A percentile compares a stretch with the other conserved stretches of the same genome.
phyloP scores from a whole-genome alignment of 345 rosid genomes.

The Clarkia xantiana region DNA sequence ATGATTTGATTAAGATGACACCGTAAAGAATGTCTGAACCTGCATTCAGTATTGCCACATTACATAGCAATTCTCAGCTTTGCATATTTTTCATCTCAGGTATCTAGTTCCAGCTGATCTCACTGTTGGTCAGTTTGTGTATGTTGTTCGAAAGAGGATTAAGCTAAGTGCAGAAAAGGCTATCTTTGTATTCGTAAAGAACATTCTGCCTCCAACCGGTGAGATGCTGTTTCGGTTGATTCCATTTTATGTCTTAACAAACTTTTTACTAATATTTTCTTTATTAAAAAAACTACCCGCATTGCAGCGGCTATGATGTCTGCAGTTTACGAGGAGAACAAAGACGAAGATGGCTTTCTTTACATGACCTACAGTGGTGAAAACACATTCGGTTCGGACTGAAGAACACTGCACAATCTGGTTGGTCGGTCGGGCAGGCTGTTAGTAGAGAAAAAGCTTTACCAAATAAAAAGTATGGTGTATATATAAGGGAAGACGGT shows the following conservation, averaged over 20 bases:
- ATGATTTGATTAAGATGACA: no score
- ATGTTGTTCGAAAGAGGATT: conserved; percentile 81
- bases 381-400: conserved; percentile 65
- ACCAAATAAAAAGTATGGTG: conserved; percentile 1
- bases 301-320: conserved; percentile 87
- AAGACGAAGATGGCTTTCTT: conserved; percentile 93
- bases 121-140: conserved; percentile 74
- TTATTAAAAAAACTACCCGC: background rate
- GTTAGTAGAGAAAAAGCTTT: conserved; percentile 4
- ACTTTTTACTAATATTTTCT: background rate
- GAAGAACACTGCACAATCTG: conserved; percentile 8
- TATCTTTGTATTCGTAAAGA: conserved; percentile 69
- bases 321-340: conserved; percentile 84
- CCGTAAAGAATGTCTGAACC: no score
- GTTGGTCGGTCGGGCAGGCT: background rate
- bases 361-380: conserved; percentile 99
- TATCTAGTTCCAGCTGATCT: conserved; percentile 79
- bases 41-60: no score
- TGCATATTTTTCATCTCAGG: conserved; percentile 16
- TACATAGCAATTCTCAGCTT: no score
- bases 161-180: conserved; percentile 82
- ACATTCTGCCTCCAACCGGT: conserved; percentile 68
- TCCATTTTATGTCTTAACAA: no score
- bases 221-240: conserved; percentile 7
- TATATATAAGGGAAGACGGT: background rate